Conservation (phyloP, 768 basidiomycete genomes). For the Boletus pseudopeckii region DNA sequence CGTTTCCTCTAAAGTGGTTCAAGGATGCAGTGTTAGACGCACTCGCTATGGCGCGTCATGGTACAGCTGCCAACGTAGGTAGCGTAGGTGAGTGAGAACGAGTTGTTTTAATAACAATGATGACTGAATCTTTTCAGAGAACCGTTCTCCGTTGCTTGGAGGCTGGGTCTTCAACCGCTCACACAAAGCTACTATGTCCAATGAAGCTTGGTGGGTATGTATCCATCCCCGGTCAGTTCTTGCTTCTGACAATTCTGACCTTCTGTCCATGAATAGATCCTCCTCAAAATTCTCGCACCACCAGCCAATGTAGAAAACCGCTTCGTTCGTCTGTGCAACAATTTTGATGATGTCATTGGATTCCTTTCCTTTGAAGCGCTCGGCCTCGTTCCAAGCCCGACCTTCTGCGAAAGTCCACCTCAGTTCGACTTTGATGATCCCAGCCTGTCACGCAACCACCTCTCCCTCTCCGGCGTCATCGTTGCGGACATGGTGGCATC, state of each 20-base stretch:
- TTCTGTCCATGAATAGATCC: not conserved
- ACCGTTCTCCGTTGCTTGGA: slow-evolving; percentile 25
- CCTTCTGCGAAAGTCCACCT: slow-evolving; percentile 12
- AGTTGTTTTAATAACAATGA: not conserved
- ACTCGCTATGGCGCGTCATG: slow-evolving; percentile 11
- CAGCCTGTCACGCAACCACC: slow-evolving; percentile 13
- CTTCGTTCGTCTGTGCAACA: slow-evolving; percentile 31
- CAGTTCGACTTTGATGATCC: not conserved
- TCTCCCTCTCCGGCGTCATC: slow-evolving; percentile 20
- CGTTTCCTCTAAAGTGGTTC: slow-evolving; percentile 22
- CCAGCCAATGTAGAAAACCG: slow-evolving; percentile 27
- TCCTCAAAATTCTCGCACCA: slow-evolving; percentile 6
- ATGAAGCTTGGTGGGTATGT: slow-evolving; percentile 35
- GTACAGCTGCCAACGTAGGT: slow-evolving; percentile 10
- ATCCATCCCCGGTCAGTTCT: no score
- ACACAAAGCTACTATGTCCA: slow-evolving; percentile 19
- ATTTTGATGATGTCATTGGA: slow-evolving; percentile 29
- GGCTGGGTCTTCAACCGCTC: slow-evolving; percentile 32
- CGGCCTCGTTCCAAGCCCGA: slow-evolving; percentile 15
- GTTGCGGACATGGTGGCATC: slow-evolving; percentile 18
- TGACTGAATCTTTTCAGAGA: not conserved
- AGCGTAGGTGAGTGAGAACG: not conserved
- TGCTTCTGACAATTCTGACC: not conserved
- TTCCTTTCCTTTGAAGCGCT: slow-evolving; percentile 28
- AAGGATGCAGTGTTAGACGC: slow-evolving; percentile 29